Conservation (phyloP, 202 grass and related monocot genomes). For the Eragrostis tef region DNA sequence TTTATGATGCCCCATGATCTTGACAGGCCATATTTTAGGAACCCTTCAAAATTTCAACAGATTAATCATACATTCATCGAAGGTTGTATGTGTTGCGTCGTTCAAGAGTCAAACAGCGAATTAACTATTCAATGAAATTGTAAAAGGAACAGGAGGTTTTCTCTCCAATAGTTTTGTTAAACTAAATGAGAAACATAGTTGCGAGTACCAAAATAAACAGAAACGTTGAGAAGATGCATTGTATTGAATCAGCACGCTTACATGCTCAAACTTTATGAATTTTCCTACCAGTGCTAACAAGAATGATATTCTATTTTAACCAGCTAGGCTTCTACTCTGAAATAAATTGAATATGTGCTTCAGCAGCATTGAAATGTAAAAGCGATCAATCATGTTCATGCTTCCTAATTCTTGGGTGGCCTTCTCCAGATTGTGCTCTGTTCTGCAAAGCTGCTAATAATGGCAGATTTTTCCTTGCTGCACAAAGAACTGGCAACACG, state of each 20-base stretch:
- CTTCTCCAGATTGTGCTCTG: constrained; percentile 66
- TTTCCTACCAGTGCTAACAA: neutral
- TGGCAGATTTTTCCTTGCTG: constrained; percentile 58
- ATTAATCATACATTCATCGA: neutral
- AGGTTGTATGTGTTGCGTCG: neutral
- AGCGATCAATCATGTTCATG: constrained; percentile 17
- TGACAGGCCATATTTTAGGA: constrained; percentile 17
- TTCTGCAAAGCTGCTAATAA: constrained; percentile 68
- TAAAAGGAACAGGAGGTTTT: neutral
- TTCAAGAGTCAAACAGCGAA: neutral
- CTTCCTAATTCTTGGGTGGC: constrained; percentile 31
- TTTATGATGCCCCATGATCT: constrained; percentile 44
- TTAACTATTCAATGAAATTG: neutral
- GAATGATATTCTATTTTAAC: neutral
- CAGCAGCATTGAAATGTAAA: neutral
- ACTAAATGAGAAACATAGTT: neutral
- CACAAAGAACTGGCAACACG: constrained; percentile 52
- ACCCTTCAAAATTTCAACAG: constrained; percentile 14
- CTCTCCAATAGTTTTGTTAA: neutral
- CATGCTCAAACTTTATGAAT: constrained; percentile 20
- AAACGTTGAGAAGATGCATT: neutral
- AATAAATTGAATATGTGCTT: constrained; percentile 24
- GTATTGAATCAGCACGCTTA: neutral
- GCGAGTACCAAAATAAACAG: constrained; percentile 9
- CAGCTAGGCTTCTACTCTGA: constrained; percentile 19